Conservation (phyloP, 805 yeast genomes). For the Candida khao-thaluensis region DNA sequence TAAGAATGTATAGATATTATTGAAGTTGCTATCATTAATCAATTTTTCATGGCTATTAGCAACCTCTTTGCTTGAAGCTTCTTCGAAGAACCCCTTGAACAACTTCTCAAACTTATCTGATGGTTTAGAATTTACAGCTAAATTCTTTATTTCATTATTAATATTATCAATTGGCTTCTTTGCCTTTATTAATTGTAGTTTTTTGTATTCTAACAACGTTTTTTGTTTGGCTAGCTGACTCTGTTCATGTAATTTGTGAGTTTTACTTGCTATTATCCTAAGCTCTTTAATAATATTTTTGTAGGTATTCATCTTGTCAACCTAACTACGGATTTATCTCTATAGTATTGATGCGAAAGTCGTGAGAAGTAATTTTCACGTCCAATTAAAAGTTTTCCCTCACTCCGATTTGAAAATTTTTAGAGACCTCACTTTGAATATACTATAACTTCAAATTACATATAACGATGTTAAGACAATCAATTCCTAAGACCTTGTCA, state of each 20-base stretch:
- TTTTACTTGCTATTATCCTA: slow-evolving; percentile 31
- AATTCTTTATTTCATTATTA: slow-evolving; percentile 25
- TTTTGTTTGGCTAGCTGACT: slow-evolving; percentile 44
- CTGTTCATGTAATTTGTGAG: slow-evolving; percentile 37
- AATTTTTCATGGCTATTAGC: neutral
- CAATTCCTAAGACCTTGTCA: slow-evolving; percentile 16
- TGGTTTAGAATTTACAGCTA: slow-evolving; percentile 16
- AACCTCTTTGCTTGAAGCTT: slow-evolving; percentile 3
- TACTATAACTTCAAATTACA: slow-evolving; percentile 16
- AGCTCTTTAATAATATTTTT: slow-evolving; percentile 40
- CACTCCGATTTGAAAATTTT: slow-evolving; percentile 12
- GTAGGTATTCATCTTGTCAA: slow-evolving; percentile 12
- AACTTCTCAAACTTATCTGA: slow-evolving; percentile 13
- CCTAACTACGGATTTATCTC: too few relatives aligned
- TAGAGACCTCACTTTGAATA: slow-evolving; percentile 3
- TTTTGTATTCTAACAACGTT: slow-evolving; percentile 49
- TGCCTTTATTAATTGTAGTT: slow-evolving; percentile 43
- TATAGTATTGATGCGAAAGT: neutral
- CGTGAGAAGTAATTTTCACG: neutral
- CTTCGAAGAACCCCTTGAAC: slow-evolving; percentile 13
- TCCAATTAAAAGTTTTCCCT: slow-evolving; percentile 9
- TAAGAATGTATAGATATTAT: slow-evolving; percentile 63
- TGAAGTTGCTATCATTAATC: slow-evolving; percentile 31
- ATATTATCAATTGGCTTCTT: slow-evolving; percentile 35
- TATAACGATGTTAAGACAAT: slow-evolving; percentile 7